Base-by-base conservation (phyloP, 352 stramenopile species). In the Globisporangium cylindrosporum region DNA sequence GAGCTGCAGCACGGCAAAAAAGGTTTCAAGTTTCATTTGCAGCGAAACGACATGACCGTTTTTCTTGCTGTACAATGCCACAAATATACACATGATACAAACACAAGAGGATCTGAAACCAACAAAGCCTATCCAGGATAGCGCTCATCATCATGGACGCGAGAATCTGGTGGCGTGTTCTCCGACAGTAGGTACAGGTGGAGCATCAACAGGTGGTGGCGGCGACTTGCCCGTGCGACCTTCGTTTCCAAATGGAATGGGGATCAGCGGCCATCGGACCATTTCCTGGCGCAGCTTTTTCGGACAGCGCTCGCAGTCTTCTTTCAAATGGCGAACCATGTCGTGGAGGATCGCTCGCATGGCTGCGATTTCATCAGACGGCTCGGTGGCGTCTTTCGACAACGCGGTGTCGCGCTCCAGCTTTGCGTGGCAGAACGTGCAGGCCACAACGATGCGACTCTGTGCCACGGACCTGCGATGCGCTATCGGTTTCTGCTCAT, bases 31-130 rank as follows among this genome's bases (percentile, higher is more conserved):
- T 61, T 61, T 27, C 29, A 61, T 22, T 62, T 59, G 18, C 6
- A 64, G 22, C 32, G 41, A 56, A 64, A 27, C 59, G 59, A 64
- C 59, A 24, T 38, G 38, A 41, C 36, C 59, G 59, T 64, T 64
- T 64, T 64, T 24, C 25, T 55, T 18, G 15, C 9, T 41, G 3
- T 15, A 41, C 18, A 51, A 51, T 4, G 43, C 4, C 43, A 20
- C 5, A 53, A 56, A 20, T 25, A 64, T 38, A 20, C 36, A 54
- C 15, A 29, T 10, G 4, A 25, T 27, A 41, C 55, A 60, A 20
- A 4, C 55, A 46, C 29, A 43, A 43, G 18, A 24, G 6, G 7
- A 62, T 18, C 41, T 29, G 10, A 49, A 18, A 14, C 27, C 18
- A 22, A 12, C 56, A 48, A 25, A 38, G 5, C 59, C 14, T 15